Percentiles rank a stretch among this genome's conserved stretches.
Conservation (phyloP, 345 rosid species). For the Triadica sebifera region DNA sequence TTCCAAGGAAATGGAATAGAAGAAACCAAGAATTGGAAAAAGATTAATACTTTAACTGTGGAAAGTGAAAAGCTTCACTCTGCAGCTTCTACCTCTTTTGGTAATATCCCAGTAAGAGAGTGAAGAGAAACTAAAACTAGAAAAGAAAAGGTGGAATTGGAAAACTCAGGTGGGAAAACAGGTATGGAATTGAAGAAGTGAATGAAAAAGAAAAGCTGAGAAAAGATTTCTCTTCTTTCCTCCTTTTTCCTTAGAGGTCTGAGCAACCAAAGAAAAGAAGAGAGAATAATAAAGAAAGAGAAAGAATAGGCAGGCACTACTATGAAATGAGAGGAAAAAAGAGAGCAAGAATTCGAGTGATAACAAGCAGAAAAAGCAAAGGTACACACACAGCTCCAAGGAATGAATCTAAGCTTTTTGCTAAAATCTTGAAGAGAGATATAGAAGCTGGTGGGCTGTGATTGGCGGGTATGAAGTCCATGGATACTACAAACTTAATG, state of each 20-base stretch:
- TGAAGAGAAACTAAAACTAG: conserved; percentile 10
- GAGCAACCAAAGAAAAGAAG: too few species aligned
- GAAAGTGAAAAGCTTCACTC: conserved; percentile 12
- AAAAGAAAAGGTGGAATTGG: conserved; percentile 12
- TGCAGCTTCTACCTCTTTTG: conserved; percentile 16
- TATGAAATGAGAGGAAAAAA: neutral
- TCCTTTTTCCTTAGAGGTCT: too few species aligned
- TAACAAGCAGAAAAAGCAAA: conserved; percentile 14
- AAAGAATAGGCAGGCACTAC: neutral
- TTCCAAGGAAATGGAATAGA: conserved; percentile 1
- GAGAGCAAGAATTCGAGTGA: neutral
- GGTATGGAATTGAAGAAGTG: neutral
- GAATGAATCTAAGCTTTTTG: conserved; percentile 34
- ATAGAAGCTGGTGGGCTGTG: conserved; percentile 39
- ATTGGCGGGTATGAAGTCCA: conserved; percentile 45
- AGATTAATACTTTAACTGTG: conserved; percentile 15
- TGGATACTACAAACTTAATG: conserved; percentile 40
- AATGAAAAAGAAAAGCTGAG: conserved; percentile 11
- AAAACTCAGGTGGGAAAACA: conserved; percentile 8
- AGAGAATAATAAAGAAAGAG: neutral
- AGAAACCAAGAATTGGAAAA: conserved; percentile 3
- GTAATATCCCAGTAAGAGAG: conserved; percentile 2
- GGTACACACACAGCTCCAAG: conserved; percentile 25
- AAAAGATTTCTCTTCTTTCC: conserved; percentile 11
- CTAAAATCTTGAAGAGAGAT: conserved; percentile 16